Conservation (phyloP, 495 filamentous ascomycete genomes). For the Eremomyces bilateralis region DNA sequence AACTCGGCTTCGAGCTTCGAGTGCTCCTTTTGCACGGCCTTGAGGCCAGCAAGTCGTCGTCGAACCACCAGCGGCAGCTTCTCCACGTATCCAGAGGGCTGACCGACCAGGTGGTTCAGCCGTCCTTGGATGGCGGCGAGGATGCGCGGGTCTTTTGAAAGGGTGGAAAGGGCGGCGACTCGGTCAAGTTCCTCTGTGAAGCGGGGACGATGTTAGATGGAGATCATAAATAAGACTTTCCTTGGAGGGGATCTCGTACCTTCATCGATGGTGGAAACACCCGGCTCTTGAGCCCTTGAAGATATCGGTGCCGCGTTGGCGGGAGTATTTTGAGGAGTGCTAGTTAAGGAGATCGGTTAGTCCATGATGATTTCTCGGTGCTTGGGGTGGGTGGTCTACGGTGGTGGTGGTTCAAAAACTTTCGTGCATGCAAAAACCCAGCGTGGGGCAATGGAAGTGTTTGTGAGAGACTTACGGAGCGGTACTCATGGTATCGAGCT, state of each 20-base stretch:
- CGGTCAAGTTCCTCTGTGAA: slow-evolving; percentile 72
- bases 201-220: slow-evolving; percentile 10
- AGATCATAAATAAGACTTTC: no score
- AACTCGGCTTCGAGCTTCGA: slow-evolving; percentile 94
- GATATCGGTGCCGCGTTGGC: slow-evolving; percentile 89
- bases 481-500: slow-evolving; percentile 47
- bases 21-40: slow-evolving; percentile 97
- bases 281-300: slow-evolving; percentile 89
- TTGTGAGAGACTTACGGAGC: slow-evolving; percentile 46
- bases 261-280: slow-evolving; percentile 90
- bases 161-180: slow-evolving; percentile 52
- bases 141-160: slow-evolving; percentile 80
- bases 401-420: no score
- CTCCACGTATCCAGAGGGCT: slow-evolving; percentile 95
- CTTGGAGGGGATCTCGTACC: slow-evolving; percentile 37
- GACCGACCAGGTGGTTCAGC: slow-evolving; percentile 77
- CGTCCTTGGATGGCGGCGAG: slow-evolving; percentile 95
- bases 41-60: slow-evolving; percentile 80
- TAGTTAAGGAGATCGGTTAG: slow-evolving; percentile 18
- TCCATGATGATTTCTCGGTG: no score
- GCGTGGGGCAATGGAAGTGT: no score
- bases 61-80: slow-evolving; percentile 73
- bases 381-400: no score
- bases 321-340: slow-evolving; percentile 92
- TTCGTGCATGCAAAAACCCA: no score